Evolutionary conservation across 164 flowering plant species (phyloP), one percentile per base, ranked within the genome.

Genomic region (Annona cherimola): DNA sequence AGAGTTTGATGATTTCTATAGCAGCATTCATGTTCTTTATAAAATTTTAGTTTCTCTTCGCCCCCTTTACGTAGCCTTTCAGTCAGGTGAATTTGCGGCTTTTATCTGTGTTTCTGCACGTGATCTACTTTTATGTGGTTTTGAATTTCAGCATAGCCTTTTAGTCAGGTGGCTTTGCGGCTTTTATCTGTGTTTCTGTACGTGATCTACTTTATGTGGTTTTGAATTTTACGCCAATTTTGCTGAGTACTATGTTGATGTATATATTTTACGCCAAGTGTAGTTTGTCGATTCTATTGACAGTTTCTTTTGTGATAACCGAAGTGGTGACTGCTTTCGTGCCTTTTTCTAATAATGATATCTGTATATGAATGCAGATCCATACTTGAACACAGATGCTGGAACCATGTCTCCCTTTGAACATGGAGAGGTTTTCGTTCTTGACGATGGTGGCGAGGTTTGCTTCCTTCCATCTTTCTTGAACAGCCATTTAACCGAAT

Each of bases 321-420:
- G 20, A 35, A 5, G 4, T 5, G 12, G 44, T 64, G 14, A 43
- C 16, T 64, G 6, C 42, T 6, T 11, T 64, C 12, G 42, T 39
- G 18, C 41, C 45, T 64, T 42, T 7, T 64, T 44, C 41, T 43
- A 66, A n/a, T 66, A 44, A 41, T 39, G 4, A 43, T 43, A 43
- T 3, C 14, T n/a, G 45, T 50, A 42, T 71, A n/a, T 70, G 7
- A 60, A 63, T 83, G 78, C 86, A 92, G 99, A 95, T 84, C 99
- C 99, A 1, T 95, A 95, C 81, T 82, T 95, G 85, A 95, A 95
- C 77, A 90, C 85, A 0, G 99, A 93, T 87, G 99, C 99, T 71
- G 99, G 99, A 41, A 95, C 99, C 69, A 95, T 95, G 99, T 93
- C 98, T 45, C 98, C 99, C 4, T 95, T 93, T 81, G 98, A 95